A percentile compares a stretch with the other conserved stretches of the same genome.
These are phyloP conservation scores for Colletotrichum sp. DNA, from an alignment of 2,329 filamentous ascomycete species.

Conservation along the genomic window DNA sequence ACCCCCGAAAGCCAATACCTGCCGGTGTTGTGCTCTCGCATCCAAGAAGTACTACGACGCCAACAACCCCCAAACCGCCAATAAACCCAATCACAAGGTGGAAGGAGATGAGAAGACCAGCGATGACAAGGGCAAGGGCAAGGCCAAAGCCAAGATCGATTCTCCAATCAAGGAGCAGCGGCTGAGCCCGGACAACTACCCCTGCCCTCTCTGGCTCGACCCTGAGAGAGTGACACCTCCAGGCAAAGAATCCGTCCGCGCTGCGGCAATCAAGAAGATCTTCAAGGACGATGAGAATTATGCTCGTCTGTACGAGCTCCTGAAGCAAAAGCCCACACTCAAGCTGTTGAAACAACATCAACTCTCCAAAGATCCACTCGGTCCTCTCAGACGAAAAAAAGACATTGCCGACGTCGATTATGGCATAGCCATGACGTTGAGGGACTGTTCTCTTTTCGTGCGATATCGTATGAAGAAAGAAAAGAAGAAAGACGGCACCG, in stretches of 20 bases:
- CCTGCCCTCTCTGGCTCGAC: constrained; percentile 21
- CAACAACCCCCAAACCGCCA: neutral
- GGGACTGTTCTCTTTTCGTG: constrained; percentile 80
- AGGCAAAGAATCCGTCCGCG: neutral
- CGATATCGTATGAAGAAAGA: constrained; percentile 34
- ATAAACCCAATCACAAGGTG: neutral
- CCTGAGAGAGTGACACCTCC: neutral
- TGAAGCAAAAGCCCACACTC: neutral
- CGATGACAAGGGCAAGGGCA: neutral
- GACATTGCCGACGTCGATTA: constrained; percentile 50
- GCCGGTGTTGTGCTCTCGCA: constrained; percentile 74
- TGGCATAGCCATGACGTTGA: constrained; percentile 77
- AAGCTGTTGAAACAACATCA: constrained; percentile 26
- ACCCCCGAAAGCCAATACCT: constrained; percentile 65
- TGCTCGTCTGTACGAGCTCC: neutral
- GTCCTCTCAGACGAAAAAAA: constrained; percentile 46
- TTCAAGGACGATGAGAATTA: constrained; percentile 11
- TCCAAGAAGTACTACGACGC: constrained; percentile 39
- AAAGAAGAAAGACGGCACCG: neutral
- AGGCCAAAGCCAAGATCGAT: constrained; percentile 4
- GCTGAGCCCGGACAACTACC: constrained; percentile 8
- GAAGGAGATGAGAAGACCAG: constrained; percentile 9
- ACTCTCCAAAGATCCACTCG: constrained; percentile 46
- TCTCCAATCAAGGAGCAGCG: neutral
- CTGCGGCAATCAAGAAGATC: neutral